phyloP scores from a whole-genome alignment of 1,284 basidiomycete species.

The Apiotrichum domesticum region DNA sequence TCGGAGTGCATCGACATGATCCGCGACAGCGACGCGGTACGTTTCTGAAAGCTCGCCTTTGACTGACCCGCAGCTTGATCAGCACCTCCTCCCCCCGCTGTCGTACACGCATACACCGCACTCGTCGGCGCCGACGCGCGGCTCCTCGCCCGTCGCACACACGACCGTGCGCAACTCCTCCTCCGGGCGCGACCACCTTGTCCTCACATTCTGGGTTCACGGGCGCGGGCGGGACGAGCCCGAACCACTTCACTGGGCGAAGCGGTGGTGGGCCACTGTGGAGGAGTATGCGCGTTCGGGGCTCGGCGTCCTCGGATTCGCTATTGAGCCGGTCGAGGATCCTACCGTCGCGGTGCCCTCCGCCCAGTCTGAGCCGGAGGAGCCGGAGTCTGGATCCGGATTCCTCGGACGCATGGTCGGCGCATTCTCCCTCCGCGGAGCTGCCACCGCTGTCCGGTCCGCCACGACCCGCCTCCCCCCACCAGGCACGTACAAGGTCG shows the following conservation, averaged over 20 bases:
- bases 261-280: conserved; percentile 5
- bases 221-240: conserved; percentile 42
- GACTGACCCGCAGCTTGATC: conserved; percentile 31
- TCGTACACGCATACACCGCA: conserved; percentile 44
- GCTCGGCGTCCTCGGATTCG: conserved; percentile 8
- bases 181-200: conserved; percentile 42
- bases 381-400: conserved; percentile 6
- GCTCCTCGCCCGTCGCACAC: conserved; percentile 37
- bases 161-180: conserved; percentile 34
- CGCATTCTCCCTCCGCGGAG: conserved; percentile 3
- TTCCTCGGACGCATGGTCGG: conserved; percentile 6
- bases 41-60: conserved; percentile 3
- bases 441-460: neutral
- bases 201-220: conserved; percentile 46
- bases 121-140: conserved; percentile 38
- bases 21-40: conserved; percentile 63
- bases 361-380: neutral
- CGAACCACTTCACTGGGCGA: conserved; percentile 23
- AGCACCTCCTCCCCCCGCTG: conserved; percentile 44
- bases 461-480: conserved; percentile 27
- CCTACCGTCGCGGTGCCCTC: neutral
- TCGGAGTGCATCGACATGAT: conserved; percentile 79
- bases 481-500: conserved; percentile 44
- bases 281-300: conserved; percentile 1
- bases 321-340: conserved; percentile 7